phyloP scores from a whole-genome alignment of 2,329 filamentous ascomycete genomes.

The Pyrenophora tritici-repentis region DNA sequence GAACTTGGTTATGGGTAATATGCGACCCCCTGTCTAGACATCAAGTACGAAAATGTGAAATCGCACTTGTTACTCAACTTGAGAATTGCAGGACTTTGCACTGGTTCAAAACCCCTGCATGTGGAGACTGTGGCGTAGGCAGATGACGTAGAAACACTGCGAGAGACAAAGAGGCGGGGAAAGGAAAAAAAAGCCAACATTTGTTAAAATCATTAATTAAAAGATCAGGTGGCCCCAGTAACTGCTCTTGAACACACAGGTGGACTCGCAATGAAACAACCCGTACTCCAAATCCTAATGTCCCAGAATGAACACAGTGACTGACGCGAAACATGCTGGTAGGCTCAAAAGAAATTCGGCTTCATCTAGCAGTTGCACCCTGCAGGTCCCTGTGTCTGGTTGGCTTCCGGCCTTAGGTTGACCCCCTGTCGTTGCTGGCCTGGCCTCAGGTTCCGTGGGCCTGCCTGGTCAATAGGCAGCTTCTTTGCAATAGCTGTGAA shows the following conservation, averaged over 20 bases:
- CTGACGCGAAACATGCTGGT: background rate
- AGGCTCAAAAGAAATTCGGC: background rate
- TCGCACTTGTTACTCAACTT: too few relatives aligned
- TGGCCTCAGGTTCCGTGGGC: conserved; percentile 79
- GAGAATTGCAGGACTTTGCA: too few relatives aligned
- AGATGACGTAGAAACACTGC: too few relatives aligned
- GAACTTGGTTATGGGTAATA: too few relatives aligned
- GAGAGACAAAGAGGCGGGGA: too few relatives aligned
- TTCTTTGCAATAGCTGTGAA: conserved; percentile 99
- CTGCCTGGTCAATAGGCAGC: conserved; percentile 91
- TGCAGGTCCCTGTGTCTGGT: conserved; percentile 61
- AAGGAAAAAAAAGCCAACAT: background rate
- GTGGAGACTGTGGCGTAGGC: too few relatives aligned
- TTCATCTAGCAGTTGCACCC: conserved; percentile 66
- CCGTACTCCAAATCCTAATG: conserved; percentile 9
- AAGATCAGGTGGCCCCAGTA: conserved; percentile 9
- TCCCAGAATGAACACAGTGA: conserved; percentile 7
- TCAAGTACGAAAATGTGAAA: too few relatives aligned
- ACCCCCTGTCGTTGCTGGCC: conserved; percentile 65
- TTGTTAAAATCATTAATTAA: conserved; percentile 16
- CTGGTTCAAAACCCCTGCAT: too few relatives aligned
- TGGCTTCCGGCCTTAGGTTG: conserved; percentile 67
- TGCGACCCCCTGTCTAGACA: too few relatives aligned
- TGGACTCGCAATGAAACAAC: conserved; percentile 5
- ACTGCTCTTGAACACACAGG: conserved; percentile 8